Conservation (phyloP, 139 green algal species). For the Yamagishiella unicocca region DNA sequence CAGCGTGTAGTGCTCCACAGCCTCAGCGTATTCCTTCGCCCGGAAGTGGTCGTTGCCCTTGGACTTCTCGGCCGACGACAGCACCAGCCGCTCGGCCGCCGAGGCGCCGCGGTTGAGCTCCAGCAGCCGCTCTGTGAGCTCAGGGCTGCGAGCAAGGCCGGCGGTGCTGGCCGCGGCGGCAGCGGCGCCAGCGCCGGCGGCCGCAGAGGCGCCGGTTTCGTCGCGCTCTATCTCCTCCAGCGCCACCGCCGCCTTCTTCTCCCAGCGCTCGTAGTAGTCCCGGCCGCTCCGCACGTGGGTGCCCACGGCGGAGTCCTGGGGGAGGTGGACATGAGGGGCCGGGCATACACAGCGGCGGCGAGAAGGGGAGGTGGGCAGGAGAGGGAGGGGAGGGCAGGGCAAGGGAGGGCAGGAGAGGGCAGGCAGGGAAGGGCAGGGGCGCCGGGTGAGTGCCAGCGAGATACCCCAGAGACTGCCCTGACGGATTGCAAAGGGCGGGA, state of each 20-base stretch:
- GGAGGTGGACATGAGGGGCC: too few relatives aligned
- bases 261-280: slow-evolving; percentile 53
- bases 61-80: slow-evolving; percentile 44
- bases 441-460: too few relatives aligned
- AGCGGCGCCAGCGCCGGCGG: neutral
- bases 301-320: slow-evolving; percentile 48
- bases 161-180: slow-evolving; percentile 22
- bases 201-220: neutral
- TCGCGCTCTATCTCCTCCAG: slow-evolving; percentile 32
- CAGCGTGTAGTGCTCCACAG: slow-evolving; percentile 63
- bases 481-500: too few relatives aligned
- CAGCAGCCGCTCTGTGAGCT: slow-evolving; percentile 50
- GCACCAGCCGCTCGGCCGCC: slow-evolving; percentile 32
- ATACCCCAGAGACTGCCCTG: too few relatives aligned
- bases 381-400: too few relatives aligned
- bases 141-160: slow-evolving; percentile 33
- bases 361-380: too few relatives aligned
- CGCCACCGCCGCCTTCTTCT: slow-evolving; percentile 42
- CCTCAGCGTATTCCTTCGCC: slow-evolving; percentile 49
- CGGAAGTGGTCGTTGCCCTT: slow-evolving; percentile 65
- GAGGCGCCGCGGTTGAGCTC: slow-evolving; percentile 34
- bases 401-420: too few relatives aligned
- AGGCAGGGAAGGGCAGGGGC: too few relatives aligned
- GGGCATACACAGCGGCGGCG: too few relatives aligned
- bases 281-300: slow-evolving; percentile 35